phyloP scores from a whole-genome alignment of 2,329 filamentous ascomycete species.

The Raffaelea deltoideospora region DNA sequence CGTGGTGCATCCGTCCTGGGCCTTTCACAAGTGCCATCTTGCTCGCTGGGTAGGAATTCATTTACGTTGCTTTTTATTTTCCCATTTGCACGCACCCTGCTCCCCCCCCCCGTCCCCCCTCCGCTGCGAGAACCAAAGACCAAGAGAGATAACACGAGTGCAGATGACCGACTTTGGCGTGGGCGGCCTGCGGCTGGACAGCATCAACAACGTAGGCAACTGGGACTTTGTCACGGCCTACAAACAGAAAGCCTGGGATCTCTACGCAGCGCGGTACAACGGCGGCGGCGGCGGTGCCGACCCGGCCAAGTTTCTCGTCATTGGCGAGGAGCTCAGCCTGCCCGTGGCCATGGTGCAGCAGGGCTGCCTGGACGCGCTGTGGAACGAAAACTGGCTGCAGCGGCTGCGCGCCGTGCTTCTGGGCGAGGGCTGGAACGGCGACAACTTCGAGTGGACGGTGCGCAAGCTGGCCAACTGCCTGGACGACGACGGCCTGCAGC shows the following conservation, averaged over 20 bases:
- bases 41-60: slow-evolving; percentile 9
- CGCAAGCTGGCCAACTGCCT: slow-evolving; percentile 11
- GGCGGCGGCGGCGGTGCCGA: slow-evolving; percentile 1
- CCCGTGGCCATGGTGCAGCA: slow-evolving; percentile 9
- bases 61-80: no score
- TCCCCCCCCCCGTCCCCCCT: no score
- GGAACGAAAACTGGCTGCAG: slow-evolving; percentile 13
- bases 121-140: no score
- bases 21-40: slow-evolving; percentile 11
- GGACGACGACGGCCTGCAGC: slow-evolving; percentile 4
- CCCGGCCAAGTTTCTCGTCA: slow-evolving; percentile 11
- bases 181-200: slow-evolving; percentile 12
- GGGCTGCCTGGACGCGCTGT: slow-evolving; percentile 11
- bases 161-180: slow-evolving; percentile 12
- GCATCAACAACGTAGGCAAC: slow-evolving; percentile 13
- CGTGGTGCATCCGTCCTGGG: slow-evolving; percentile 8
- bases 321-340: slow-evolving; percentile 13
- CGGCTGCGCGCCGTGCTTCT: slow-evolving; percentile 9
- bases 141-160: not conserved
- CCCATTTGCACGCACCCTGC: no score
- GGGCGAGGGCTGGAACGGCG: slow-evolving; percentile 6
- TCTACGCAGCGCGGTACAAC: slow-evolving; percentile 6
- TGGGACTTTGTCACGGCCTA: slow-evolving; percentile 13
- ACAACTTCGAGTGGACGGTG: slow-evolving; percentile 12
- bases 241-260: slow-evolving; percentile 10